Conservation (phyloP, 345 rosid species). For the Odontarrhena argentea region DNA sequence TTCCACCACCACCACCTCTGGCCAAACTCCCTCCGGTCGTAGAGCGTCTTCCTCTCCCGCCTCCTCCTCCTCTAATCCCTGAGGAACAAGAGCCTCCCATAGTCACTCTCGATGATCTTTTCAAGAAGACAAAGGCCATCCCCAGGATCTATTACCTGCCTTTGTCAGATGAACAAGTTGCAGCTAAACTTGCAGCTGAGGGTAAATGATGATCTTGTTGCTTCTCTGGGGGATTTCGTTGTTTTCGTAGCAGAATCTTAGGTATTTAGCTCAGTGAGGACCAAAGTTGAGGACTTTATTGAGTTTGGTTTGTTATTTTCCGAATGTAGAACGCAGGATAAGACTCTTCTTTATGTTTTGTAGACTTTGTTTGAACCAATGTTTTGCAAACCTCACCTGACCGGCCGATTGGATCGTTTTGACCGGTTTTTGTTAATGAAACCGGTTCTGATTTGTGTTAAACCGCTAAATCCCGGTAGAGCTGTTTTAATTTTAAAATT, state of each 20-base stretch:
- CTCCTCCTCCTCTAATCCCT: constrained; percentile 50
- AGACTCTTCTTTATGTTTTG: constrained; percentile 29
- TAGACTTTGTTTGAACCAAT: constrained; percentile 25
- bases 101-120: constrained; percentile 90
- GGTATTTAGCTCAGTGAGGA: constrained; percentile 36
- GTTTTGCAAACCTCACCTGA: neutral
- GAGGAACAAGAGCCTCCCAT: constrained; percentile 84
- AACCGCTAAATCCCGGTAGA: no score
- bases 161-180: constrained; percentile 84
- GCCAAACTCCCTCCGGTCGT: constrained; percentile 49
- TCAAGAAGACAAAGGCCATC: constrained; percentile 85
- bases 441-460: no score
- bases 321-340: constrained; percentile 38
- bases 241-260: constrained; percentile 36
- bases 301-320: constrained; percentile 34
- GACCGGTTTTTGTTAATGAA: no score
- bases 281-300: constrained; percentile 35
- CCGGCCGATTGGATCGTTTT: no score
- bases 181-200: constrained; percentile 63
- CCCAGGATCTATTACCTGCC: constrained; percentile 98
- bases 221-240: constrained; percentile 16
- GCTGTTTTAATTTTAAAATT: no score
- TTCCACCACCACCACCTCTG: constrained; percentile 66
- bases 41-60: constrained; percentile 63
- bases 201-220: constrained; percentile 40